These are phyloP conservation scores for Scleromitrula shiraiana DNA, from an alignment of 2,329 filamentous ascomycete genomes.

Conservation along the genomic window DNA sequence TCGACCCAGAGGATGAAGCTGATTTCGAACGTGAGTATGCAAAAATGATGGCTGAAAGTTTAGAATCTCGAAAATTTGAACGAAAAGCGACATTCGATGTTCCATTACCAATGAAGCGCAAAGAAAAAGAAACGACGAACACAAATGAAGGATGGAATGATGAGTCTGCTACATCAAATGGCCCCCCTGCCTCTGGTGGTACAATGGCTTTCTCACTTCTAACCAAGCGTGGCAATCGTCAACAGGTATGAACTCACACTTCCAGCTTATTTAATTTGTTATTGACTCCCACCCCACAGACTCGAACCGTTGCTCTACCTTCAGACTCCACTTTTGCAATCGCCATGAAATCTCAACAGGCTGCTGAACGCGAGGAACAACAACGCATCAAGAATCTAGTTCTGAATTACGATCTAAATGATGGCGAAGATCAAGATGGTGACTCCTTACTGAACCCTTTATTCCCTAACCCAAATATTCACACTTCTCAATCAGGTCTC, in stretches of 20 bases:
- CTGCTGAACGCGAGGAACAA: conserved; percentile 91
- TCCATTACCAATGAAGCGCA: conserved; percentile 81
- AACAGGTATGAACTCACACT: conserved; percentile 55
- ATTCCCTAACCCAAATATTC: conserved; percentile 42
- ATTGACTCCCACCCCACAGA: conserved; percentile 42
- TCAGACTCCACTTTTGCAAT: conserved; percentile 91
- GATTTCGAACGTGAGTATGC: conserved; percentile 98
- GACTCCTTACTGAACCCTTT: conserved; percentile 40
- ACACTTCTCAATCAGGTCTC: conserved; percentile 45
- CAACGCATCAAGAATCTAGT: conserved; percentile 98
- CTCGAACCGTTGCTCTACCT: conserved; percentile 80
- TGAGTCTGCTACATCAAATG: conserved; percentile 29
- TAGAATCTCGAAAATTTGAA: conserved; percentile 93
- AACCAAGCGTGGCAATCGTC: conserved; percentile 91
- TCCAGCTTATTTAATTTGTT: not conserved
- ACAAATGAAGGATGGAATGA: conserved; percentile 33
- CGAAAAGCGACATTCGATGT: conserved; percentile 92
- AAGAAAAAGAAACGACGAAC: conserved; percentile 50
- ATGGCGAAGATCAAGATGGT: conserved; percentile 76
- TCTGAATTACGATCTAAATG: conserved; percentile 88
- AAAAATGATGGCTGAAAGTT: conserved; percentile 95
- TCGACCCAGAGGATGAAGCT: conserved; percentile 89
- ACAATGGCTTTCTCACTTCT: conserved; percentile 97
- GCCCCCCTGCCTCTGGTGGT: conserved; percentile 32
- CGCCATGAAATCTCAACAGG: conserved; percentile 92